Evolutionary conservation across 495 filamentous ascomycete genomes (phyloP).

Genomic region (Articulospora tetracladia): DNA sequence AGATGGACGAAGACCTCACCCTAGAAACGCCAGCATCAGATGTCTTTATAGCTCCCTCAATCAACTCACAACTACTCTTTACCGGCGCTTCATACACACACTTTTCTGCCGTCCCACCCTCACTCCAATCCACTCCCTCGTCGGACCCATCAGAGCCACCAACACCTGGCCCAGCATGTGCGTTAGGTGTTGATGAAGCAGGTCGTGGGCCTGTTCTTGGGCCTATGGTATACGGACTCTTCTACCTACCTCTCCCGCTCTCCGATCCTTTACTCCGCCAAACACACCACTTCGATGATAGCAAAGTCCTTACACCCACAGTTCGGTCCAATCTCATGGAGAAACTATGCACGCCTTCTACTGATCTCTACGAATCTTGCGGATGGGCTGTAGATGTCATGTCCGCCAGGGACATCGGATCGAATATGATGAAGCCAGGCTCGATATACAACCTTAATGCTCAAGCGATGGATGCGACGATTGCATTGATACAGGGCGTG

Average conservation of each 20-base stretch:
- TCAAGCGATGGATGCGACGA: constrained; percentile 95
- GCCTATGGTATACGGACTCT: constrained; percentile 94
- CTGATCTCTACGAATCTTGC: constrained; percentile 64
- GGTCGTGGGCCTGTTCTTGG: constrained; percentile 92
- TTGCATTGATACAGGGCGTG: constrained; percentile 75
- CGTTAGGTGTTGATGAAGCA: constrained; percentile 92
- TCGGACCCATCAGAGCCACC: constrained; percentile 34
- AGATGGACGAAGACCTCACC: constrained; percentile 33
- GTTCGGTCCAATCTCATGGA: constrained; percentile 75
- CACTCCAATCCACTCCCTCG: constrained; percentile 41
- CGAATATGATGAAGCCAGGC: constrained; percentile 70
- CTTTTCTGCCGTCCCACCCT: constrained; percentile 66
- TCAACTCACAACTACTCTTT: constrained; percentile 57
- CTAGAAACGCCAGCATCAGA: constrained; percentile 53
- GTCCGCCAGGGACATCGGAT: constrained; percentile 78
- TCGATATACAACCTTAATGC: constrained; percentile 89
- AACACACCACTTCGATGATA: constrained; percentile 86
- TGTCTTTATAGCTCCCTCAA: constrained; percentile 77
- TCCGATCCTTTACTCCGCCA: constrained; percentile 69
- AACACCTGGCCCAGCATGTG: constrained; percentile 48
- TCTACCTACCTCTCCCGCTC: constrained; percentile 69
- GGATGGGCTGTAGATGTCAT: constrained; percentile 80
- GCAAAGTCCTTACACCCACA: constrained; percentile 74
- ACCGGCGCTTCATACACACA: constrained; percentile 78
- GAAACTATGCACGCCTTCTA: constrained; percentile 59